Conservation (phyloP, 2,329 filamentous ascomycete species). For the Fusarium praegraminearum region DNA sequence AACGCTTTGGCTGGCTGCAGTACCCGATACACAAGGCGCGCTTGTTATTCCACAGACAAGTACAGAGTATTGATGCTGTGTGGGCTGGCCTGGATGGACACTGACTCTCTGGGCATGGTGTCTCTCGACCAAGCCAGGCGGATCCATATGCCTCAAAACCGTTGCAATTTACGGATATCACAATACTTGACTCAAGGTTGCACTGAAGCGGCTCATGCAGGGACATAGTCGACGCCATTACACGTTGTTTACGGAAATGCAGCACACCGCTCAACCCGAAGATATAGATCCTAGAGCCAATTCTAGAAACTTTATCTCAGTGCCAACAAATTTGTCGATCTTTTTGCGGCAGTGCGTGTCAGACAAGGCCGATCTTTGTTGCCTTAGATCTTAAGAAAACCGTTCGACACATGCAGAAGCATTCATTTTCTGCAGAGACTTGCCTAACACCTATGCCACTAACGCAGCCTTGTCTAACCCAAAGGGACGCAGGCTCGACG, state of each 20-base stretch:
- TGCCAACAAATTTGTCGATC: constrained; percentile 29
- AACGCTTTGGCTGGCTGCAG: constrained; percentile 40
- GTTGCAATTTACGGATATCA: constrained; percentile 8
- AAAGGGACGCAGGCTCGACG: constrained; percentile 29
- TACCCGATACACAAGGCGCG: constrained; percentile 13
- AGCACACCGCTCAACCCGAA: constrained; percentile 32
- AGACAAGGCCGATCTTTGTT: constrained; percentile 23
- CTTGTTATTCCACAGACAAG: constrained; percentile 3
- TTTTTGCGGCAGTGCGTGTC: constrained; percentile 18
- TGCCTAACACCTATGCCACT: constrained; percentile 15
- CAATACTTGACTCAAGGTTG: constrained; percentile 20
- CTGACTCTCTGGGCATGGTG: constrained; percentile 11
- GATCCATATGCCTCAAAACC: constrained; percentile 3
- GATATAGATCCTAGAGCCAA: constrained; percentile 7
- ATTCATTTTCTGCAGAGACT: constrained; percentile 32
- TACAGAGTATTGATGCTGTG: neutral
- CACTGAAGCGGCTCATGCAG: constrained; percentile 35
- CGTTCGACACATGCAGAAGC: constrained; percentile 35
- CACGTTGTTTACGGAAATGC: constrained; percentile 13
- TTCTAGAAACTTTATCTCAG: constrained; percentile 25
- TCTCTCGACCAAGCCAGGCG: constrained; percentile 7
- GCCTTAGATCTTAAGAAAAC: constrained; percentile 31
- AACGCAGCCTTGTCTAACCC: constrained; percentile 34
- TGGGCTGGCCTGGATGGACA: constrained; percentile 12
- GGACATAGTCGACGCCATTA: constrained; percentile 29